Base-by-base conservation (phyloP, 2,329 filamentous ascomycete genomes). In the Sporothrix humicola region DNA sequence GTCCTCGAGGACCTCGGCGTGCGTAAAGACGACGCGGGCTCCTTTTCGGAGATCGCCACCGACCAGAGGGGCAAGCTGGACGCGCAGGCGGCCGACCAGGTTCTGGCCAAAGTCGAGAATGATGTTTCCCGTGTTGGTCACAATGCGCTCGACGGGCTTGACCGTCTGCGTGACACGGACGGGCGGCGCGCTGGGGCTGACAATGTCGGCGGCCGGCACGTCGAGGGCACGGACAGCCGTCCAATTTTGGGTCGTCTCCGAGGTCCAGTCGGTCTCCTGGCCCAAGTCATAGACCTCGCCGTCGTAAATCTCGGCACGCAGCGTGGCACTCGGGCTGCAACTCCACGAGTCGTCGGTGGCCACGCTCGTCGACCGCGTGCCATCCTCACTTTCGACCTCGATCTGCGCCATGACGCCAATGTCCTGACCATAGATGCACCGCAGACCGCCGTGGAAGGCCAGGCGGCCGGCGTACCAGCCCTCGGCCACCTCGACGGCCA, bases 21-120 rank as follows among this genome's bases (percentile, higher is more conserved):
- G 87, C 0, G 78, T 79, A 15, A 90, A 20, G 78, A 50, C 80
- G 74, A 75, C 84, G 84, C 17, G 83, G 72, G 59, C 81, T 6
- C 31, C 31, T 7, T 37, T 37, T 73, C 8, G 77, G 31, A 46
- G 84, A 76, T 2, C 82, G 83, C 69, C 81, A 6, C 17, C 3
- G 12, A 70, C 77, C 0, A 65, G 12, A 1, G 15, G 12, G 2
- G 74, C 77, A 12, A 61, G 58, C 3, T 48, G 52, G 12, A 89
- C 76, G 0, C 80, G 79, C 0, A 88, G 73, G 75, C 82, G 83
- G 1, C 88, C 88, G 0, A 89, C 87, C 0, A 90, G 79, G 75
- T 90, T 89, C 76, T 90, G 87, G 1, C 87, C 87, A 78, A 90
- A 89, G 75, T 90, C 87, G 12, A 90, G 74, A 1, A 89, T 79